phyloP scores from a whole-genome alignment of 352 stramenopile species.

The Pythium aristosporum region DNA sequence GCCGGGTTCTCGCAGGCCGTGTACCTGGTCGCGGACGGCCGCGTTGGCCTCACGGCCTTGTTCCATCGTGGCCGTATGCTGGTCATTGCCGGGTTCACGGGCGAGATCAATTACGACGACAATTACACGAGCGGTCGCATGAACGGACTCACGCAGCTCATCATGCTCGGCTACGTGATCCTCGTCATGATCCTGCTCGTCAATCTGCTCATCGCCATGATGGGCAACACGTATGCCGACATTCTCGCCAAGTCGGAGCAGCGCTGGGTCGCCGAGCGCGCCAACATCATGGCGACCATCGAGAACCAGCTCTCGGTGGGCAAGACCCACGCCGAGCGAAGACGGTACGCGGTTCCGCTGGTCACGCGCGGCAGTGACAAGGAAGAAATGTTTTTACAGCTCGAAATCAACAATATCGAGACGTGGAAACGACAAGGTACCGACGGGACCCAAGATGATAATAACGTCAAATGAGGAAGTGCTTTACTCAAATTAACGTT shows the following conservation, averaged over 20 bases:
- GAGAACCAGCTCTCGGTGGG: conserved; percentile 43
- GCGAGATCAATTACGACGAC: conserved; percentile 62
- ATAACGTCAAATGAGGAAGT: too few species aligned
- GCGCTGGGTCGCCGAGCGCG: conserved; percentile 57
- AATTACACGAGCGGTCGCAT: conserved; percentile 47
- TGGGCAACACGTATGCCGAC: conserved; percentile 65
- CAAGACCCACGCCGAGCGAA: conserved; percentile 35
- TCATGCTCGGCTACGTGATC: conserved; percentile 62
- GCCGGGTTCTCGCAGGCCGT: conserved; percentile 52
- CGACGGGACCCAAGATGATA: too few species aligned
- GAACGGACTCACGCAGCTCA: conserved; percentile 44
- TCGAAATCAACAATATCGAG: conserved; percentile 48
- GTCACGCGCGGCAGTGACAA: conserved; percentile 29
- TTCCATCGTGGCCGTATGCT: conserved; percentile 51
- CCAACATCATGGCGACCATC: conserved; percentile 67
- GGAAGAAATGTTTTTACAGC: conserved; percentile 46
- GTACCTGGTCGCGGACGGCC: conserved; percentile 53
- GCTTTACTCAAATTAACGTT: too few species aligned
- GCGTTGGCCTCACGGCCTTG: conserved; percentile 28
- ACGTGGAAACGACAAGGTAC: conserved; percentile 30
- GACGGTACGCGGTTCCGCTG: conserved; percentile 44
- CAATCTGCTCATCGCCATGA: conserved; percentile 71
- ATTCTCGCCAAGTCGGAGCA: conserved; percentile 62
- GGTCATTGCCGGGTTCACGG: conserved; percentile 54
- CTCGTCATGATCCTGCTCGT: conserved; percentile 67